Conservation (phyloP, 495 filamentous ascomycete genomes). For the Penicillium ucsense region DNA sequence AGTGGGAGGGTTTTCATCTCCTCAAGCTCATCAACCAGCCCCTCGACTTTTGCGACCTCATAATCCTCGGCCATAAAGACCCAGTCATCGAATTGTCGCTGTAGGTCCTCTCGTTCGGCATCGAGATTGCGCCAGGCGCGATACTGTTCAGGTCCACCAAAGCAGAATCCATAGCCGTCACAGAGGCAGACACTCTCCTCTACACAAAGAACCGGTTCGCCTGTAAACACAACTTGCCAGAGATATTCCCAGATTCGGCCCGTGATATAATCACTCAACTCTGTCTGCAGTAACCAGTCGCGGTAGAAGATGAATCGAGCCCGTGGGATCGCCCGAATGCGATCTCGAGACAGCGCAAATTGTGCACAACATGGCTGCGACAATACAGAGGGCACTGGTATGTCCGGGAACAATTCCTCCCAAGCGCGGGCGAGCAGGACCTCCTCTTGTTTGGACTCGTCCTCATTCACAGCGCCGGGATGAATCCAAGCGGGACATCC, state of each 20-base stretch:
- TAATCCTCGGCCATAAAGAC: conserved; percentile 25
- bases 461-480: conserved; percentile 41
- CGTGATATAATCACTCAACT: conserved; percentile 53
- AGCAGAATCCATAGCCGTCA: conserved; percentile 70
- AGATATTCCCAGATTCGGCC: conserved; percentile 70
- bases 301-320: conserved; percentile 53
- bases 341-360: conserved; percentile 50
- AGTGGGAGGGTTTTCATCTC: conserved; percentile 28
- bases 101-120: conserved; percentile 28
- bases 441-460: conserved; percentile 52
- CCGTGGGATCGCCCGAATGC: conserved; percentile 46
- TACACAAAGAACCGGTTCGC: conserved; percentile 49
- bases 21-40: conserved; percentile 19
- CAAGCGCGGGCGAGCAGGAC: conserved; percentile 43
- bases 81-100: conserved; percentile 42
- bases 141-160: conserved; percentile 49
- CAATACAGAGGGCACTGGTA: conserved; percentile 42
- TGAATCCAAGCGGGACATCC: conserved; percentile 62
- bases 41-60: conserved; percentile 22
- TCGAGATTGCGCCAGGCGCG: conserved; percentile 35
- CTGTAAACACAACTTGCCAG: conserved; percentile 63
- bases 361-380: conserved; percentile 59
- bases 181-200: conserved; percentile 64
- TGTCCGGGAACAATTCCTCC: conserved; percentile 46
- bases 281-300: conserved; percentile 58